These are phyloP conservation scores for Oryza meyeriana DNA, from an alignment of 176 grass and related monocot genomes.

Conservation along the genomic window DNA sequence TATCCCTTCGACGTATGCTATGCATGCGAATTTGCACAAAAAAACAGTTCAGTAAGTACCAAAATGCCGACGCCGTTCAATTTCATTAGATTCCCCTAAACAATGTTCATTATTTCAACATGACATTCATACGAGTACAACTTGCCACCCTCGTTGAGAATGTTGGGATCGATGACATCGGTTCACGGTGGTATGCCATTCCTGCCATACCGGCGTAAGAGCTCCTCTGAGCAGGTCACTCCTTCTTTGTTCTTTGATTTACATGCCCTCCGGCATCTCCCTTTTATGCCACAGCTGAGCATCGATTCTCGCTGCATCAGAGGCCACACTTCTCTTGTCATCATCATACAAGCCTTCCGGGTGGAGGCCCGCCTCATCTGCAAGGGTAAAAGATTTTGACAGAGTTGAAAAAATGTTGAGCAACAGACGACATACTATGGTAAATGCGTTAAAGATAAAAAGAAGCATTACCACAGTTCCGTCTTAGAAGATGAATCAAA, in stretches of 20 bases:
- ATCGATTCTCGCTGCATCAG: slow-evolving; percentile 31
- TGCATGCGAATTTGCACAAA: slow-evolving; percentile 49
- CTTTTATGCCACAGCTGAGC: slow-evolving; percentile 63
- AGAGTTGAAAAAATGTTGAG: not conserved
- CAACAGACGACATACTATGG: not conserved
- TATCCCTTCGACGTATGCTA: slow-evolving; percentile 58
- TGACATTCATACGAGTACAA: not conserved
- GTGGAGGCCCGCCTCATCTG: slow-evolving; percentile 63
- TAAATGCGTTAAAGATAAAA: not conserved
- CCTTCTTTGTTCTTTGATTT: slow-evolving; percentile 58
- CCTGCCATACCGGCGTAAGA: slow-evolving; percentile 61
- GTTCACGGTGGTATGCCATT: slow-evolving; percentile 8
- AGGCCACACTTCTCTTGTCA: slow-evolving; percentile 40
- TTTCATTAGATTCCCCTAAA: no score
- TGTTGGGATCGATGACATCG: slow-evolving; percentile 47
- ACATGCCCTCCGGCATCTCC: slow-evolving; percentile 52
- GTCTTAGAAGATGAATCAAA: no score
- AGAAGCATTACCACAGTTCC: slow-evolving; percentile 33
- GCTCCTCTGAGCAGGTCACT: slow-evolving; percentile 48
- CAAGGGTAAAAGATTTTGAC: not conserved
- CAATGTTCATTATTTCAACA: not conserved
- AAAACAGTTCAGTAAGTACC: slow-evolving; percentile 2
- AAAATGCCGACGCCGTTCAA: not conserved
- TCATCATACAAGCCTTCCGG: slow-evolving; percentile 48
- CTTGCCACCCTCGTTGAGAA: slow-evolving; percentile 56